These are phyloP conservation scores for Carallia brachiata DNA, from an alignment of 345 rosid genomes.

Conservation along the genomic window DNA sequence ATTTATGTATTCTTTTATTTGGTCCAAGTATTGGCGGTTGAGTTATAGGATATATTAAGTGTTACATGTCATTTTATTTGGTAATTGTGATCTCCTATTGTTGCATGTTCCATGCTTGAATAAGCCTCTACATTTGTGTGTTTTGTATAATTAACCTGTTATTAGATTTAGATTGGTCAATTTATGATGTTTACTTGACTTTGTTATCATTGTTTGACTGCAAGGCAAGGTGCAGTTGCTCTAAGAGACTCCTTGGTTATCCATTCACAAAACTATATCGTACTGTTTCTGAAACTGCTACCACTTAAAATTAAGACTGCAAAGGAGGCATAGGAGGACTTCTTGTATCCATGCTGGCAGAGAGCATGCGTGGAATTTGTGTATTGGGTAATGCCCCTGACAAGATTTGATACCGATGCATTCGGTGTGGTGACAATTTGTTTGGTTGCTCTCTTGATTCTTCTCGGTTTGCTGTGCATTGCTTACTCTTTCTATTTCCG, in stretches of 20 bases:
- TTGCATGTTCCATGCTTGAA: too few relatives aligned
- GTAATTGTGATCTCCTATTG: too few relatives aligned
- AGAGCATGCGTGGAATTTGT: slow-evolving; percentile 98
- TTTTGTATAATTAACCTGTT: not conserved
- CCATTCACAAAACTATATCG: slow-evolving; percentile 16
- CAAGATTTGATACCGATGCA: slow-evolving; percentile 85
- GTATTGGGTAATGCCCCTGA: slow-evolving; percentile 99
- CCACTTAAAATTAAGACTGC: slow-evolving; percentile 25
- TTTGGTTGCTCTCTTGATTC: slow-evolving; percentile 65
- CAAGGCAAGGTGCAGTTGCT: slow-evolving; percentile 4
- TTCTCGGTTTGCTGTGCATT: slow-evolving; percentile 79
- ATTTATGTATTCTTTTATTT: too few relatives aligned
- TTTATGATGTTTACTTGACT: not conserved
- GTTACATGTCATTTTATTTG: too few relatives aligned
- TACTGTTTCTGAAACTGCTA: slow-evolving; percentile 18
- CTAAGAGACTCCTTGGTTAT: slow-evolving; percentile 13
- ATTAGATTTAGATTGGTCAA: not conserved
- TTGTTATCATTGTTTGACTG: not conserved
- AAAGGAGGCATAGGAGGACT: slow-evolving; percentile 42
- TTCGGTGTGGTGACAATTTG: slow-evolving; percentile 94
- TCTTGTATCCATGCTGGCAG: slow-evolving; percentile 96
- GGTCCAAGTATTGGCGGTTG: too few relatives aligned
- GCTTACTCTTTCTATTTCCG: slow-evolving; percentile 74
- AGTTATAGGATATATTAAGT: too few relatives aligned
- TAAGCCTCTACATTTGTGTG: too few relatives aligned